Percentiles rank a stretch among this genome's conserved stretches.
Evolutionary conservation across 495 filamentous ascomycete genomes (phyloP).

Genomic region (Hamigera avellanea): DNA sequence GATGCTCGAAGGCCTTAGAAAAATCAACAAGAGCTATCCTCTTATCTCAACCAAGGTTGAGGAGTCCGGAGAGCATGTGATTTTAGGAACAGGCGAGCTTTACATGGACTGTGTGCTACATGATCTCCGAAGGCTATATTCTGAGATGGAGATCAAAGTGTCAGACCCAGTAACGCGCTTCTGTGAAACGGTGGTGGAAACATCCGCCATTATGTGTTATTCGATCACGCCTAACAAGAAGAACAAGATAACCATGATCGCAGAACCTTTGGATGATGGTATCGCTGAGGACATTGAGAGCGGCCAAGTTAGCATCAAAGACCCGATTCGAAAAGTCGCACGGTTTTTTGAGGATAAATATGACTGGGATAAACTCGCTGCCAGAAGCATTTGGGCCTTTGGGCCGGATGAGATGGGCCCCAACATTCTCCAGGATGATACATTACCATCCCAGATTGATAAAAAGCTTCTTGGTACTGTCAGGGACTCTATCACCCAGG

Average conservation of each 20-base stretch:
- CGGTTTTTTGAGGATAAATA: slow-evolving; percentile 97
- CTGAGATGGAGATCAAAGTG: slow-evolving; percentile 99
- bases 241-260: slow-evolving; percentile 98
- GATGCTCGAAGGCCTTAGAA: slow-evolving; percentile 93
- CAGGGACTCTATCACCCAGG: slow-evolving; percentile 83
- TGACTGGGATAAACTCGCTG: slow-evolving; percentile 90
- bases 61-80: slow-evolving; percentile 94
- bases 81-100: slow-evolving; percentile 89
- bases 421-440: slow-evolving; percentile 96
- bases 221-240: slow-evolving; percentile 97
- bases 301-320: slow-evolving; percentile 80
- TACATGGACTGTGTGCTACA: slow-evolving; percentile 99
- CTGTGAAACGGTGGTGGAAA: slow-evolving; percentile 96
- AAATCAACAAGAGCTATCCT: slow-evolving; percentile 96
- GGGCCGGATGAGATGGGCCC: slow-evolving; percentile 91
- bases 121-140: slow-evolving; percentile 83
- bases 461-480: slow-evolving; percentile 80
- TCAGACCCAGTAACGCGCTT: slow-evolving; percentile 96
- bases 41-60: slow-evolving; percentile 94
- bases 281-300: slow-evolving; percentile 94
- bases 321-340: slow-evolving; percentile 84
- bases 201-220: slow-evolving; percentile 94
- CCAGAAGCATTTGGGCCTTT: slow-evolving; percentile 96
- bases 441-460: slow-evolving; percentile 78
- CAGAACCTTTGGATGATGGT: slow-evolving; percentile 86